Percentiles rank a stretch among this genome's conserved stretches.
phyloP scores from a whole-genome alignment of 352 stramenopile genomes.

The Thalassiosira mediterranea region DNA sequence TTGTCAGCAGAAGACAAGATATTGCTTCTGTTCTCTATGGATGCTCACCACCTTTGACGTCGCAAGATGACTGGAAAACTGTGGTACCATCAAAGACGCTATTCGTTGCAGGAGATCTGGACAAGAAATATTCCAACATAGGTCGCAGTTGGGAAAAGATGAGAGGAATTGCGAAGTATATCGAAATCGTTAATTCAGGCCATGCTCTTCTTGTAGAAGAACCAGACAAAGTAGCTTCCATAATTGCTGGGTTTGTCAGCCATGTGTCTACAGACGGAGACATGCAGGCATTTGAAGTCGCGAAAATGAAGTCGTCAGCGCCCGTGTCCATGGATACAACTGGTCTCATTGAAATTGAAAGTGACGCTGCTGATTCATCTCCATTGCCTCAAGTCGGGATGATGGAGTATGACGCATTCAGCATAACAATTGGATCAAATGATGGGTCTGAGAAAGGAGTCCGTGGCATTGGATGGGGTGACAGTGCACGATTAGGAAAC shows the following conservation, averaged over 20 bases:
- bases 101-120: constrained; percentile 67
- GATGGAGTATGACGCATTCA: constrained; percentile 75
- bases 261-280: neutral
- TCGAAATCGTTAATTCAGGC: constrained; percentile 58
- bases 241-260: constrained; percentile 43
- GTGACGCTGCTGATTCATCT: constrained; percentile 6
- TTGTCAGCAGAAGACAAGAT: constrained; percentile 52
- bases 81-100: constrained; percentile 58
- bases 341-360: too few species aligned
- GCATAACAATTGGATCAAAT: constrained; percentile 54
- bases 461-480: constrained; percentile 72
- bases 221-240: constrained; percentile 49
- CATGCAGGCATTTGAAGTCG: too few species aligned
- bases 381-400: constrained; percentile 21
- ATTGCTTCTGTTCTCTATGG: constrained; percentile 65
- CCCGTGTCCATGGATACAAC: neutral
- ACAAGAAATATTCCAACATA: constrained; percentile 74
- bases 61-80: constrained; percentile 61
- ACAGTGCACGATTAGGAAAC: constrained; percentile 41
- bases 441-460: constrained; percentile 46
- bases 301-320: neutral
- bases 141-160: constrained; percentile 49
- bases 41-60: constrained; percentile 60
- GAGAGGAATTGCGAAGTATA: constrained; percentile 41
- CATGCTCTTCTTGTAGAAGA: constrained; percentile 77